These are phyloP conservation scores for Trametes punicea DNA, from an alignment of 768 basidiomycete species.

Conservation along the genomic window DNA sequence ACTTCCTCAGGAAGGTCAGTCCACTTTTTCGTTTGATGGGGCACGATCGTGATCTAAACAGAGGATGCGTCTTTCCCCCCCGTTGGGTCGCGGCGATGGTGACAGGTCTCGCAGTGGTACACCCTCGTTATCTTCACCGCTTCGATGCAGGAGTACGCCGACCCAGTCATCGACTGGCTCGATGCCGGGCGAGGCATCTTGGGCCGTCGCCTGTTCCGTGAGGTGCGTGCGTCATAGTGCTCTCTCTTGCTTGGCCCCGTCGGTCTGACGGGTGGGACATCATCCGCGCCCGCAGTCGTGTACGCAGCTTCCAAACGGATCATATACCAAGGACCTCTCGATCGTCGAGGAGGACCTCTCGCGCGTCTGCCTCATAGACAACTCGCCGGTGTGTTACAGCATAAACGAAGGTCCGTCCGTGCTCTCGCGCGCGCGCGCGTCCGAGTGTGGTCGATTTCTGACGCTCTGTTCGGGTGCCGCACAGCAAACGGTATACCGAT, in stretches of 20 bases:
- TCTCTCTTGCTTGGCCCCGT: too few relatives aligned
- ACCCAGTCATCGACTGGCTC: slow-evolving; percentile 99
- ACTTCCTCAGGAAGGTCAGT: slow-evolving; percentile 81
- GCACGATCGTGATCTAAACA: too few relatives aligned
- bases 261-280: too few relatives aligned
- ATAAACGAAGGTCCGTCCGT: slow-evolving; percentile 77
- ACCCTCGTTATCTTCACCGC: slow-evolving; percentile 98
- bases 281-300: slow-evolving; percentile 91
- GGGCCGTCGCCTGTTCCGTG: slow-evolving; percentile 84
- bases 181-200: slow-evolving; percentile 93
- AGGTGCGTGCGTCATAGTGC: slow-evolving; percentile 42
- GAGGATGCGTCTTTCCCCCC: background rate
- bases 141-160: slow-evolving; percentile 98
- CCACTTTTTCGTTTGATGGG: background rate
- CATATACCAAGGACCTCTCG: slow-evolving; percentile 91
- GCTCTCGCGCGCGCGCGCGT: background rate
- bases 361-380: slow-evolving; percentile 94
- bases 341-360: slow-evolving; percentile 87
- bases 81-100: background rate
- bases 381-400: slow-evolving; percentile 89
- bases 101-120: slow-evolving; percentile 97
- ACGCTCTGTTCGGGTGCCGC: background rate
- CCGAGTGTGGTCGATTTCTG: background rate
- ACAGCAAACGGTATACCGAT: slow-evolving; percentile 97
- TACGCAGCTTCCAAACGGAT: slow-evolving; percentile 86